Base-by-base conservation (phyloP, 306 rosid genomes). In the Begonia fuchsioides region DNA sequence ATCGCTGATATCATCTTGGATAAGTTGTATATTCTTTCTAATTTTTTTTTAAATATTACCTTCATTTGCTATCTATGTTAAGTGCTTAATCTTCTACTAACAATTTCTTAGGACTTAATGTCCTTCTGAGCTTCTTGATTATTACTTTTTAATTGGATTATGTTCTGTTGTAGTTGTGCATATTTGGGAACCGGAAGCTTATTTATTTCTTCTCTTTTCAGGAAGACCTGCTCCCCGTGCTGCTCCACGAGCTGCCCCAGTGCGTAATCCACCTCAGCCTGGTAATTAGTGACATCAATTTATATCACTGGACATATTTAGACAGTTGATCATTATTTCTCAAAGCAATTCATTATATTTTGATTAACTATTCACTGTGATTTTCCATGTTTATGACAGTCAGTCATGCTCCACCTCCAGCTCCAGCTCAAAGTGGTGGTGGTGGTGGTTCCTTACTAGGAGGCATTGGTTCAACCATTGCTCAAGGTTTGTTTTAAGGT, bases 401-500 rank as follows among this genome's bases (percentile, higher is more conserved):
- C 48, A 15, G 49, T 58, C 76, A 26, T 51, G 79, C 96, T 65
- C 86, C 94, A 65, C 79, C 96, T 17, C 96, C 94, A 11, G 96
- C 75, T 64, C 79, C 77, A 16, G 76, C 35, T 20, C 94, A 80
- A 56, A 45, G 72, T 44, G 74, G 86, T 17, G n/a, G 74, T 16
- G n/a, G 74, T 16, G 85, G 94, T 63, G 93, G 96, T 10, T 68
- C 75, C 40, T 15, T 88, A 51, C 79, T 83, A 13, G 63, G 86
- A 32, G 86, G 82, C 63, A 63, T 87, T 57, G 96, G 96, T 51
- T 76, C 96, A 55, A 80, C 96, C 55, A 83, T 88, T 19, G 94
- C 93, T 51, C 86, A 88, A 58, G 96, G 96, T 83, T 68, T 57
- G 70, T 41, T n/a, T n/a, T 20, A 50, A 15, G 1, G 13, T 19